Evolutionary conservation across 108 stramenopile genomes (phyloP), one percentile per base, ranked within the genome.

Genomic region (Schizochytrium sp.): DNA sequence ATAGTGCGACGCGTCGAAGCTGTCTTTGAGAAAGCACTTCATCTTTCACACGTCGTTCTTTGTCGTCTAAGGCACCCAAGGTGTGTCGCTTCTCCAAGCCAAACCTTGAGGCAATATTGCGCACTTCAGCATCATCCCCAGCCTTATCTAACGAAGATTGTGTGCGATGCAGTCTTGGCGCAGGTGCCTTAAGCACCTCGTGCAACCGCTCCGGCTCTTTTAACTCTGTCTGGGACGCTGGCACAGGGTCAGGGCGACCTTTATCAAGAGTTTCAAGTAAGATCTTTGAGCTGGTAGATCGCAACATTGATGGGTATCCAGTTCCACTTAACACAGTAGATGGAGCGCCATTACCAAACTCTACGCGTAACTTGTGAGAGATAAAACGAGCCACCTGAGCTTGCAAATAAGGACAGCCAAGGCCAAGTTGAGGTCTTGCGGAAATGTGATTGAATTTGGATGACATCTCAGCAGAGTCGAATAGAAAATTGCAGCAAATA

Each of bases 381-480:
- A 64, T n/a, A 0, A 64, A 83, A 7, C 53, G 47, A 12, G 73
- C 73, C 49, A 83, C 73, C 73, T 83, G 46, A 4, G 73, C 46
- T n/a, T 83, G 73, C 49, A 83, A 38, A 19, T 83, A 53, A 0
- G 73, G 73, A 50, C 73, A 83, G 28, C 15, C 46, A 8, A 83
- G 73, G 28, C 73, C 73, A 8, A 83, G 73, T 19, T 83, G 46
- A 0, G 73, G 50, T 4, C 73, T 17, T 46, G 0, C 50, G 49
- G 73, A 53, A 5, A 83, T 38, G 1, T 83, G 12, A 8, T 8
- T 47, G 0, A 83, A 19, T 50, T 83, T 83, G 8, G 73, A 13
- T 8, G 73, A 83, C 46, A 83, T 53, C 73, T 83, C 73, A 4
- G 47, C 73, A 4, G 73, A 42, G 46, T 47, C 50, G 45, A 83